Conservation (phyloP, 768 basidiomycete genomes). For the Steccherinum ochraceum region DNA sequence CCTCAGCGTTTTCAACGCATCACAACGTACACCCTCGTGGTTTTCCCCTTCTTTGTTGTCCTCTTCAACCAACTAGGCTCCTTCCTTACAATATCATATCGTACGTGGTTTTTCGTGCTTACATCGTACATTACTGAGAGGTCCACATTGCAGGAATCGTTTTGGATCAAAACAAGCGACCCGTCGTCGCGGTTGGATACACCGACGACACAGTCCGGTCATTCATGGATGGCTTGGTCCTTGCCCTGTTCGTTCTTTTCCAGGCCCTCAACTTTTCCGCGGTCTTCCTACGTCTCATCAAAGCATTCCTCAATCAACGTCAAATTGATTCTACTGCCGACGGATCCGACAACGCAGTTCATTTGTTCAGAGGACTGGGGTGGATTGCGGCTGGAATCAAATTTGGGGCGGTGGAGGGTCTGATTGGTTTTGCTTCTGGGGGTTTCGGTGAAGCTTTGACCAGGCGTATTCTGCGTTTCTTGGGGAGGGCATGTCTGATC, state of each 20-base stretch:
- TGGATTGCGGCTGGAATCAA: conserved; percentile 62
- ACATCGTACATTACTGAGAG: no score
- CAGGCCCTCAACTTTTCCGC: conserved; percentile 56
- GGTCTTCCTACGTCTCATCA: conserved; percentile 50
- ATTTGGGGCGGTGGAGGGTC: conserved; percentile 58
- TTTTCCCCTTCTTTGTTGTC: conserved; percentile 51
- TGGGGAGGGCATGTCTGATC: conserved; percentile 47
- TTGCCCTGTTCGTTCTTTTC: conserved; percentile 50
- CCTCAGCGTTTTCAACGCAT: conserved; percentile 43
- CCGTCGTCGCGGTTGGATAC: conserved; percentile 36
- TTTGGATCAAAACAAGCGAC: neutral
- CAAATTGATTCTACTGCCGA: conserved; percentile 40
- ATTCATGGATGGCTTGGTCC: conserved; percentile 57
- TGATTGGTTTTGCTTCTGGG: conserved; percentile 53
- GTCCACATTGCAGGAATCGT: no score
- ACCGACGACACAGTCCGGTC: conserved; percentile 30
- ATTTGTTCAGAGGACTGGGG: conserved; percentile 50
- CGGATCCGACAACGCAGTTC: conserved; percentile 29
- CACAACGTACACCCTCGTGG: conserved; percentile 37
- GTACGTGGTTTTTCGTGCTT: no score
- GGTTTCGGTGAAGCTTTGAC: conserved; percentile 48
- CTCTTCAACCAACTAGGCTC: conserved; percentile 56
- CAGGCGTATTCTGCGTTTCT: conserved; percentile 51
- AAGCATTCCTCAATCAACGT: conserved; percentile 43
- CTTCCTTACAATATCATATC: conserved; percentile 50